phyloP scores from a whole-genome alignment of 225 moss, liverwort and hornwort species.

The Thuidium tamariscinum region DNA sequence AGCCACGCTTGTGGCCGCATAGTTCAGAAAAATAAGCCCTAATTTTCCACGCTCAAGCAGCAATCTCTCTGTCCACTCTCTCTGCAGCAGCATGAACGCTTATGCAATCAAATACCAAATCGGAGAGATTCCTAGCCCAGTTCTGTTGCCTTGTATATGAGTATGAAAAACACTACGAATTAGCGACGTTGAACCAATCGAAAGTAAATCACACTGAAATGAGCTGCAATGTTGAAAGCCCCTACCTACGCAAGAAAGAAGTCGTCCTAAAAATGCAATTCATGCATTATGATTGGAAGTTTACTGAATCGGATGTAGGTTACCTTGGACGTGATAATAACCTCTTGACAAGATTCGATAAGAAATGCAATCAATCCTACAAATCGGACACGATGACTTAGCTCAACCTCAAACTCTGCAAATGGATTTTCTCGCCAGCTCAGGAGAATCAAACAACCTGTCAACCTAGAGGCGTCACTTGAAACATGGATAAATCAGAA shows the following conservation, averaged over 20 bases:
- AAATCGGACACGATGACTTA: not conserved
- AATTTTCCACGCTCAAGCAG: conserved; percentile 25
- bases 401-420: not conserved
- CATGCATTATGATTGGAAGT: not conserved
- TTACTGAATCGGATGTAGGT: not conserved
- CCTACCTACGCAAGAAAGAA: not conserved
- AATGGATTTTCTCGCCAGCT: not conserved
- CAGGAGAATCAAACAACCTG: not conserved
- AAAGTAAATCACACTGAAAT: not conserved
- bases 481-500: not conserved
- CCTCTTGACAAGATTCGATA: conserved; percentile 31
- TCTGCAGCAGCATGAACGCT: conserved; percentile 17
- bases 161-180: not conserved
- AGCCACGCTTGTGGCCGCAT: conserved; percentile 31
- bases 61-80: conserved; percentile 29
- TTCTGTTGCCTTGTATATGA: not conserved
- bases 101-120: not conserved
- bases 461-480: not conserved
- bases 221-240: not conserved
- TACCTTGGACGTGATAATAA: conserved; percentile 29
- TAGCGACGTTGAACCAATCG: not conserved
- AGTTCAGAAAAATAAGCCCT: conserved; percentile 33
- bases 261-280: not conserved
- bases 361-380: conserved; percentile 29
- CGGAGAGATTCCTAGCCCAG: not conserved